Percentiles rank a stretch among this genome's conserved stretches.
Evolutionary conservation across 2,329 filamentous ascomycete genomes (phyloP).

Genomic region (Pyrenochaeta sp.): DNA sequence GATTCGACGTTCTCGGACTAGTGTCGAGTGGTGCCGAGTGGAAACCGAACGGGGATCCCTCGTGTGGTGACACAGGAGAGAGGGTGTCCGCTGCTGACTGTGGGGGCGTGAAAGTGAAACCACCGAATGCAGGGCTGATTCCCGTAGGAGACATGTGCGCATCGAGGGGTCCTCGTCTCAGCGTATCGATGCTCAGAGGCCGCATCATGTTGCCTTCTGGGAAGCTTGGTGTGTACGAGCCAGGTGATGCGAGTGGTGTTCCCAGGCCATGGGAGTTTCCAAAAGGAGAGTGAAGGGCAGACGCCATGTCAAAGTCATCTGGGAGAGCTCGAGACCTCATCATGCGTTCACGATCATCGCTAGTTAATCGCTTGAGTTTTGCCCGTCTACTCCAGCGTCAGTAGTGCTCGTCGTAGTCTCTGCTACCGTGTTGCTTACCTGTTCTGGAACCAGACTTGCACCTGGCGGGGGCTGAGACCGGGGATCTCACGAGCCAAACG

Average conservation of each 20-base stretch:
- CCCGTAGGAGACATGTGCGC: constrained; percentile 72
- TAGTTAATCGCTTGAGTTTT: constrained; percentile 67
- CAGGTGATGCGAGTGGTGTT: constrained; percentile 58
- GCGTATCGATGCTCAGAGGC: constrained; percentile 72
- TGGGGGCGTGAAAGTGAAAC: constrained; percentile 68
- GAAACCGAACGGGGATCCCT: constrained; percentile 51
- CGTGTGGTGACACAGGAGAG: constrained; percentile 54
- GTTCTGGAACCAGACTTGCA: constrained; percentile 99
- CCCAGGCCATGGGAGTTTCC: constrained; percentile 54
- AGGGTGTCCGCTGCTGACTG: constrained; percentile 58
- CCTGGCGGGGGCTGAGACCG: constrained; percentile 87
- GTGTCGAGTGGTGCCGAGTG: constrained; percentile 43
- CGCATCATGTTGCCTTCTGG: constrained; percentile 68
- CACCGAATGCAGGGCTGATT: constrained; percentile 71
- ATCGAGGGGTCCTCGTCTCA: constrained; percentile 69
- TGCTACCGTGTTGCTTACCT: constrained; percentile 67
- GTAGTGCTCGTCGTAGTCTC: constrained; percentile 1
- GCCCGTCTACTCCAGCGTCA: constrained; percentile 57
- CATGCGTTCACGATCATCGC: constrained; percentile 68
- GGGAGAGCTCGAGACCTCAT: constrained; percentile 66
- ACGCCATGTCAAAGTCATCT: constrained; percentile 66
- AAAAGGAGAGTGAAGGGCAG: constrained; percentile 65
- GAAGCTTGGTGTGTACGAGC: constrained; percentile 48
- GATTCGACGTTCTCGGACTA: constrained; percentile 48
- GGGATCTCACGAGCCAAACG: constrained; percentile 88